These are phyloP conservation scores for Lithocarpus polystachyus DNA, from an alignment of 306 rosid species.

Conservation along the genomic window DNA sequence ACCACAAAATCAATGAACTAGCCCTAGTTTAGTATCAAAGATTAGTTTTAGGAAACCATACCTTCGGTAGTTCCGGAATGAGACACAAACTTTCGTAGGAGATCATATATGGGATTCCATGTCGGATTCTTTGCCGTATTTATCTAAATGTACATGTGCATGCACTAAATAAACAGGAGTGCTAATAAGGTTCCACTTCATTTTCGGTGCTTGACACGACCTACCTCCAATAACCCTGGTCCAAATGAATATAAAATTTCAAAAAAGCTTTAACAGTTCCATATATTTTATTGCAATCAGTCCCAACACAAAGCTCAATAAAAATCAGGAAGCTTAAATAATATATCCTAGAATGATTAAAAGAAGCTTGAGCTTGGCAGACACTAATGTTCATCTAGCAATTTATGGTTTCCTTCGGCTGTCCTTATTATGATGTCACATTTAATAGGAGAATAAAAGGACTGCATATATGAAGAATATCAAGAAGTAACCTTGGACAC, in stretches of 20 bases:
- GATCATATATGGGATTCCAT: slow-evolving; percentile 22
- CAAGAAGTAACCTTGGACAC: slow-evolving; percentile 19
- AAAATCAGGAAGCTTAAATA: slow-evolving; percentile 9
- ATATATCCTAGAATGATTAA: not conserved
- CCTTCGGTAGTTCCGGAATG: not conserved
- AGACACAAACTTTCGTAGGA: not conserved
- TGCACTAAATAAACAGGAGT: slow-evolving; percentile 20
- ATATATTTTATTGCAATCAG: slow-evolving; percentile 2
- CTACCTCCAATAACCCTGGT: slow-evolving; percentile 9
- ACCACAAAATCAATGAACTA: too few relatives aligned
- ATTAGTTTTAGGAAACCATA: not conserved
- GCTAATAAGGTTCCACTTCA: not conserved
- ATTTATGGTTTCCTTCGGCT: not conserved
- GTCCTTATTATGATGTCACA: not conserved
- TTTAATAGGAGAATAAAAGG: not conserved
- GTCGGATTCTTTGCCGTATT: not conserved
- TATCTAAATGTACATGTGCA: slow-evolving; percentile 15
- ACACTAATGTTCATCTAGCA: not conserved
- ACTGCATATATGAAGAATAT: not conserved
- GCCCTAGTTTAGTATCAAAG: not conserved
- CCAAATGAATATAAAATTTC: slow-evolving; percentile 4
- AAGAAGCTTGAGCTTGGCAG: not conserved
- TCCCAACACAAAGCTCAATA: slow-evolving; percentile 1
- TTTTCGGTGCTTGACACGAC: slow-evolving; percentile 46
- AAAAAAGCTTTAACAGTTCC: not conserved